Evolutionary conservation across 768 basidiomycete genomes (phyloP).

Genomic region (Suillus ampliporus): DNA sequence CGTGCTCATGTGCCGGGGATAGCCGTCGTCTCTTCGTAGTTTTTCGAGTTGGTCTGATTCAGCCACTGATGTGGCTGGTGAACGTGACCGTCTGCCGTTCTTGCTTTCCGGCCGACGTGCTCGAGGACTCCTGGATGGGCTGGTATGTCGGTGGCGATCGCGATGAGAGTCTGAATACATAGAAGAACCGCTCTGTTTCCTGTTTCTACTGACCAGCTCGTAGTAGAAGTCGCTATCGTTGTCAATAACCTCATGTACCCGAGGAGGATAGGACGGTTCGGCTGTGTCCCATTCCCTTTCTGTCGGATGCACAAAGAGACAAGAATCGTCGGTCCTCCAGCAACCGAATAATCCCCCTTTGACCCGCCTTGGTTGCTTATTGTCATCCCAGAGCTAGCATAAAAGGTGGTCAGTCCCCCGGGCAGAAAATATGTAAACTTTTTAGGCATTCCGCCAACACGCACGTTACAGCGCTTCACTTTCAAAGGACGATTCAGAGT

Average conservation of each 20-base stretch:
- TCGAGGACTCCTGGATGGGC: slow-evolving; percentile 7
- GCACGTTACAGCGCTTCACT: slow-evolving; percentile 37
- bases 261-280: slow-evolving; percentile 31
- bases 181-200: slow-evolving; percentile 14
- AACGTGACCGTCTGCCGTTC: slow-evolving; percentile 19
- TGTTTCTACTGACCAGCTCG: slow-evolving; percentile 11
- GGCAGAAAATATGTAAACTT: not conserved
- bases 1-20: slow-evolving; percentile 4
- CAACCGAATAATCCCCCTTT: slow-evolving; percentile 31
- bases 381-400: slow-evolving; percentile 34
- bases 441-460: slow-evolving; percentile 13
- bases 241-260: slow-evolving; percentile 23
- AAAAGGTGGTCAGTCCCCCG: not conserved
- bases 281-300: slow-evolving; percentile 41
- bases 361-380: slow-evolving; percentile 28
- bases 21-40: slow-evolving; percentile 23
- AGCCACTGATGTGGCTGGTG: slow-evolving; percentile 29
- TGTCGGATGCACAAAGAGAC: slow-evolving; percentile 38
- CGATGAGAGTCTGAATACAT: slow-evolving; percentile 14
- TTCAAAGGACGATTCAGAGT: slow-evolving; percentile 17
- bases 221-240: slow-evolving; percentile 30
- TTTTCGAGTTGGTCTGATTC: slow-evolving; percentile 33
- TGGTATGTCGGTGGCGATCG: slow-evolving; percentile 9
- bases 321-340: slow-evolving; percentile 23
- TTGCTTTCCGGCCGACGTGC: slow-evolving; percentile 18